Evolutionary conservation across 805 yeast species (phyloP).

Genomic region (Wickerhamomyces kurtzmanii): DNA sequence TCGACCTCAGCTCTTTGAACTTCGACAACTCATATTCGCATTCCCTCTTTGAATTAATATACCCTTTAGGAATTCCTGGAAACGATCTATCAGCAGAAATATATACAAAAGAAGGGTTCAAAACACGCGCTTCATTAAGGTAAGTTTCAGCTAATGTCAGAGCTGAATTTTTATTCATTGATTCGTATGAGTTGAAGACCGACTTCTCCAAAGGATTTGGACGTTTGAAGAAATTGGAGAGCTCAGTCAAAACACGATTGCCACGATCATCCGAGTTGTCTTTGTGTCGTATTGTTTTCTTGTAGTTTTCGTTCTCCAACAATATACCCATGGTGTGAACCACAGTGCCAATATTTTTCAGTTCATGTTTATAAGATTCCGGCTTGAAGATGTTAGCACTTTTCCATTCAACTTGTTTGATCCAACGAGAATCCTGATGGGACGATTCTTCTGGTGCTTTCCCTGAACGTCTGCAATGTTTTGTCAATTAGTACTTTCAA

Average conservation of each 20-base stretch:
- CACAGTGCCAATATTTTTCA: conserved; percentile 49
- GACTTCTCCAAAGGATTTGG: conserved; percentile 46
- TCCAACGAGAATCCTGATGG: conserved; percentile 33
- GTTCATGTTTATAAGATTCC: conserved; percentile 35
- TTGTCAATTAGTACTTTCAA: conserved; percentile 2
- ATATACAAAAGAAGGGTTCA: conserved; percentile 48
- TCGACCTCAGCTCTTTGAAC: conserved; percentile 42
- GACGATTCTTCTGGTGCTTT: conserved; percentile 27
- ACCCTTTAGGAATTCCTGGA: conserved; percentile 61
- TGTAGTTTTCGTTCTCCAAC: conserved; percentile 61
- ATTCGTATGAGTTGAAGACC: conserved; percentile 41
- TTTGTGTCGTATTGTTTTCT: conserved; percentile 31
- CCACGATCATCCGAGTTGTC: conserved; percentile 11
- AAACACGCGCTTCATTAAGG: conserved; percentile 9
- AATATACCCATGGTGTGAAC: conserved; percentile 80
- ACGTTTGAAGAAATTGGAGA: conserved; percentile 33
- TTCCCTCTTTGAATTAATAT: conserved; percentile 64
- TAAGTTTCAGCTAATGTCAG: conserved; percentile 50
- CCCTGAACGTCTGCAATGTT: conserved; percentile 36
- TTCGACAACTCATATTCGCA: conserved; percentile 54
- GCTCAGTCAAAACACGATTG: conserved; percentile 19
- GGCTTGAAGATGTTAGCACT: conserved; percentile 64
- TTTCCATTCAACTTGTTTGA: conserved; percentile 52
- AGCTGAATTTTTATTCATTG: conserved; percentile 64
- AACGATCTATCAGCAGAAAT: conserved; percentile 72